phyloP scores from a whole-genome alignment of 805 yeast genomes.

The Candida vaughaniae region DNA sequence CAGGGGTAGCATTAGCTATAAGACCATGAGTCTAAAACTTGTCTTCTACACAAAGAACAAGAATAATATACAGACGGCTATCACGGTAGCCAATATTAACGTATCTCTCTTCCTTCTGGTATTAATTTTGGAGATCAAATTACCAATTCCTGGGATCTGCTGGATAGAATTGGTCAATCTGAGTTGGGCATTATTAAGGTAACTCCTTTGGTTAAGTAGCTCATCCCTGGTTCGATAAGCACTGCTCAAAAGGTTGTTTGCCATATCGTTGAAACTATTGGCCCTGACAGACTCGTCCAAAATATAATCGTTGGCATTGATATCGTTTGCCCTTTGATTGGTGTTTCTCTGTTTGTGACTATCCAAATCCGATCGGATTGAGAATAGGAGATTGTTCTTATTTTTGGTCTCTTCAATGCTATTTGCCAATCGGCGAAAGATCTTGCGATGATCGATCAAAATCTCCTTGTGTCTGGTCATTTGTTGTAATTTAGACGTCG shows the following conservation, averaged over 20 bases:
- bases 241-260: slow-evolving; percentile 77
- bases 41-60: slow-evolving; percentile 54
- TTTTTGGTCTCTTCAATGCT: slow-evolving; percentile 73
- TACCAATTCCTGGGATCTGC: slow-evolving; percentile 80
- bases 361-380: slow-evolving; percentile 78
- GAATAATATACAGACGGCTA: slow-evolving; percentile 69
- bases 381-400: slow-evolving; percentile 67
- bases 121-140: slow-evolving; percentile 73
- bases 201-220: slow-evolving; percentile 65
- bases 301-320: slow-evolving; percentile 67
- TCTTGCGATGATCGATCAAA: slow-evolving; percentile 65
- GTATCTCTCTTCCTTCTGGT: slow-evolving; percentile 88
- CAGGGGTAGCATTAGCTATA: too few species aligned
- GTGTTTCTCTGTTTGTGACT: slow-evolving; percentile 50
- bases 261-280: slow-evolving; percentile 67
- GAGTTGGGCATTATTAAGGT: slow-evolving; percentile 62
- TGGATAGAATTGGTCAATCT: slow-evolving; percentile 60
- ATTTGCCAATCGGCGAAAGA: slow-evolving; percentile 56
- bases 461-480: slow-evolving; percentile 78
- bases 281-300: slow-evolving; percentile 74
- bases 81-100: slow-evolving; percentile 72
- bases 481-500: slow-evolving; percentile 78
- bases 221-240: slow-evolving; percentile 91
- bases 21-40: too few species aligned
- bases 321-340: slow-evolving; percentile 3